Evolutionary conservation across 768 basidiomycete genomes (phyloP).

Genomic region (Ramaria rubella): DNA sequence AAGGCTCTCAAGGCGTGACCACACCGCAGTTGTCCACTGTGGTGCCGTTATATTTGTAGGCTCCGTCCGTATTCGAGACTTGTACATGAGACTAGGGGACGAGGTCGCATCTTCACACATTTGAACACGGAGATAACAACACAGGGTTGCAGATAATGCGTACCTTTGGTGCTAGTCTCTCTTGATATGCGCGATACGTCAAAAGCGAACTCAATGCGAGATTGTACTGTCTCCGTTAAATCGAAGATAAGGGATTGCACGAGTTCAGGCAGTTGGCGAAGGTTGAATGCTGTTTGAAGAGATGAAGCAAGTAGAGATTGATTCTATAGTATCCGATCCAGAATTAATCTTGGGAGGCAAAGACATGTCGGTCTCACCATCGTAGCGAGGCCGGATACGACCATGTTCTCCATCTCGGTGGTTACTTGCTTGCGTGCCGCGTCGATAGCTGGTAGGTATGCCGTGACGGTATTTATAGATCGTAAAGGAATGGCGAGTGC

Average conservation of each 20-base stretch:
- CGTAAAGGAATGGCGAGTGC: constrained; percentile 47
- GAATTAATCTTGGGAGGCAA: too few relatives aligned
- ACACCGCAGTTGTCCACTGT: constrained; percentile 78
- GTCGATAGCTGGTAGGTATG: constrained; percentile 66
- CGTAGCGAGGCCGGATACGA: constrained; percentile 68
- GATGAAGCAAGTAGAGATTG: constrained; percentile 88
- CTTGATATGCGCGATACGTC: constrained; percentile 83
- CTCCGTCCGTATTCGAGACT: constrained; percentile 81
- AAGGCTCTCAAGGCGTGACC: constrained; percentile 73
- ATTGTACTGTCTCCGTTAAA: constrained; percentile 76
- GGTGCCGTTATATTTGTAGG: constrained; percentile 84
- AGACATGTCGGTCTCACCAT: constrained; percentile 44
- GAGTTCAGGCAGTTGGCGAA: constrained; percentile 75
- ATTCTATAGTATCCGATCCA: constrained; percentile 44
- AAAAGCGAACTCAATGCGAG: constrained; percentile 74
- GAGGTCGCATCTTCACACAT: constrained; percentile 10
- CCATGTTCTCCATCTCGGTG: constrained; percentile 87
- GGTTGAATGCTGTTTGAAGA: constrained; percentile 92
- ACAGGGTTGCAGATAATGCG: too few relatives aligned
- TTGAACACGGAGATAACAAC: neutral
- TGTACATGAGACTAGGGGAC: constrained; percentile 52
- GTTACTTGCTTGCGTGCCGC: constrained; percentile 64
- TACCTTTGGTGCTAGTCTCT: constrained; percentile 81
- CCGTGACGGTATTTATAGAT: constrained; percentile 65
- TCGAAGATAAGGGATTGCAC: constrained; percentile 74